Evolutionary conservation across 2,329 filamentous ascomycete species (phyloP).

Genomic region (Diaporthe capsici): DNA sequence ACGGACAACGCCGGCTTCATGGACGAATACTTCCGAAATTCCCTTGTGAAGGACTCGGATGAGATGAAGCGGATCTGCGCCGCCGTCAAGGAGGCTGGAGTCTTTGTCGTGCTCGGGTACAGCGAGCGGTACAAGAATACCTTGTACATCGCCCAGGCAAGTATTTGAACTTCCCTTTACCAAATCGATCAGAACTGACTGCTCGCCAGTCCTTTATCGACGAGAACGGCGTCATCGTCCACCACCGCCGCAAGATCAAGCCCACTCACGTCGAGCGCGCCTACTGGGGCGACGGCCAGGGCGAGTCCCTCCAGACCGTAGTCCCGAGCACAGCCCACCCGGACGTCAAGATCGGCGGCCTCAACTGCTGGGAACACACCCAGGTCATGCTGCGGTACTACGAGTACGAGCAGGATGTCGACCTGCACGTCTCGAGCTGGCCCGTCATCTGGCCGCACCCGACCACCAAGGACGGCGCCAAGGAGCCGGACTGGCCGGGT

Average conservation of each 20-base stretch:
- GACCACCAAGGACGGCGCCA: conserved; percentile 30
- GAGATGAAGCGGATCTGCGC: conserved; percentile 60
- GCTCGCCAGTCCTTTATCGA: conserved; percentile 19
- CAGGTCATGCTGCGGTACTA: conserved; percentile 61
- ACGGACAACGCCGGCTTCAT: conserved; percentile 55
- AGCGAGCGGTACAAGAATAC: conserved; percentile 60
- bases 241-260: conserved; percentile 66
- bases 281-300: conserved; percentile 69
- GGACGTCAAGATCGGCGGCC: conserved; percentile 65
- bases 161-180: background rate
- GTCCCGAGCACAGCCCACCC: conserved; percentile 55
- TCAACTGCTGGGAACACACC: conserved; percentile 72
- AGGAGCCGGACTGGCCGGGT: conserved; percentile 41
- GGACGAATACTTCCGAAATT: conserved; percentile 62
- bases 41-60: conserved; percentile 54
- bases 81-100: conserved; percentile 61
- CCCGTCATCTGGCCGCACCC: conserved; percentile 44
- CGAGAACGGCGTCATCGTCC: conserved; percentile 57
- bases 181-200: background rate
- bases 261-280: conserved; percentile 63
- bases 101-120: conserved; percentile 62
- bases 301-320: conserved; percentile 68
- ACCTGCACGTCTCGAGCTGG: conserved; percentile 49
- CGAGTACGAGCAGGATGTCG: conserved; percentile 44
- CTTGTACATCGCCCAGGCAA: conserved; percentile 59